Evolutionary conservation across 108 stramenopile genomes (phyloP).

Genomic region (Aurantiochytrium sp.): DNA sequence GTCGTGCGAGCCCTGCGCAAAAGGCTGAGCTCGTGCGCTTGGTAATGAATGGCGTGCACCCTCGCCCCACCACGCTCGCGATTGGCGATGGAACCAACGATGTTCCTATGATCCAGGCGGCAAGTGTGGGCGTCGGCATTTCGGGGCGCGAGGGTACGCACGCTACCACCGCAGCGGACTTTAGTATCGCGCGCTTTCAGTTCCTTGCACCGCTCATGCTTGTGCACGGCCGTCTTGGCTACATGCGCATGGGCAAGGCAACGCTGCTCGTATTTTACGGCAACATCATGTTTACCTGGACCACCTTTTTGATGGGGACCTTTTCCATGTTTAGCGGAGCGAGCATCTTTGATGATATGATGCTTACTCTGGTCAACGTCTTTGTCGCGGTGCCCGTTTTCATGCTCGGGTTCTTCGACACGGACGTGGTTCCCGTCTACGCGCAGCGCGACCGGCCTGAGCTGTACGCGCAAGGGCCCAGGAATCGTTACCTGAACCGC

Average conservation of each 20-base stretch:
- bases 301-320: conserved; percentile 38
- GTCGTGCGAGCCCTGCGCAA: conserved; percentile 83
- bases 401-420: conserved; percentile 52
- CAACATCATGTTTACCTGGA: conserved; percentile 54
- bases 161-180: conserved; percentile 74
- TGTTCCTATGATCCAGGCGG: conserved; percentile 93
- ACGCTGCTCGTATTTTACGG: conserved; percentile 61
- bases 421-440: conserved; percentile 34
- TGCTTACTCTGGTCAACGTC: conserved; percentile 48
- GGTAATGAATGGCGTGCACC: conserved; percentile 68
- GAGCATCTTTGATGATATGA: conserved; percentile 30
- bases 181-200: conserved; percentile 50
- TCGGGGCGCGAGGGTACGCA: conserved; percentile 91
- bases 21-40: conserved; percentile 78
- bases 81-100: conserved; percentile 98
- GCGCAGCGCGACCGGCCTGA: conserved; percentile 30
- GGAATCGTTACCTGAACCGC: not conserved
- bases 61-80: conserved; percentile 83
- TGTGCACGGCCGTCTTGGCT: conserved; percentile 47
- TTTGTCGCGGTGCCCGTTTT: conserved; percentile 50
- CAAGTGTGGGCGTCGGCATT: conserved; percentile 86
- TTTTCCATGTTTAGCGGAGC: conserved; percentile 41
- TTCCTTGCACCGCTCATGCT: conserved; percentile 39
- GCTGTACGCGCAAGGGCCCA: conserved; percentile 30
- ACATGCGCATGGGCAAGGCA: conserved; percentile 40